Conservation (phyloP, 106 monocot genomes). For the Triglochin maritima region DNA sequence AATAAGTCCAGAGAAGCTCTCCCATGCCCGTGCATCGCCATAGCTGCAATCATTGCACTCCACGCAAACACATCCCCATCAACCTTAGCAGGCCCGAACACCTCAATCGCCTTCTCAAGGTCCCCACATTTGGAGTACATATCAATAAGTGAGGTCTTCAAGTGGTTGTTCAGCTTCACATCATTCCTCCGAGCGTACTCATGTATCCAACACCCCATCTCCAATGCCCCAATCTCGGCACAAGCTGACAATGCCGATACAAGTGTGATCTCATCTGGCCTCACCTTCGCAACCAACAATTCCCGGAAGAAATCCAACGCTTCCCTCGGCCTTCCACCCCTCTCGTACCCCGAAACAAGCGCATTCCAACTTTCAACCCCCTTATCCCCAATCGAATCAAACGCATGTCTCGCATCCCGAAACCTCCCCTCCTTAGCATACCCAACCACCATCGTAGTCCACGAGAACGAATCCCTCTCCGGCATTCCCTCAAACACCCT, state of each 20-base stretch:
- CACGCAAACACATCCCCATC: slow-evolving; percentile 37
- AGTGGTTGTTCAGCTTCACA: slow-evolving; percentile 22
- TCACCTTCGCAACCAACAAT: slow-evolving; percentile 6
- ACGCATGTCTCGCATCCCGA: slow-evolving; percentile 19
- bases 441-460: slow-evolving; percentile 48
- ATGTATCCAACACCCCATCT: slow-evolving; percentile 41
- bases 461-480: slow-evolving; percentile 34
- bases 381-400: slow-evolving; percentile 22
- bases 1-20: slow-evolving; percentile 35
- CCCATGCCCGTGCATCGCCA: slow-evolving; percentile 39
- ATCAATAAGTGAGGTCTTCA: slow-evolving; percentile 43
- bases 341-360: slow-evolving; percentile 38
- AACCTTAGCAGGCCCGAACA: slow-evolving; percentile 16
- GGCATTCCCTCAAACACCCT: slow-evolving; percentile 30
- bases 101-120: slow-evolving; percentile 26
- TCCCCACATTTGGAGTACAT: slow-evolving; percentile 66
- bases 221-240: slow-evolving; percentile 30
- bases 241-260: slow-evolving; percentile 39
- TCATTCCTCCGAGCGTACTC: slow-evolving; percentile 15
- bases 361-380: slow-evolving; percentile 48
- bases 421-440: slow-evolving; percentile 24
- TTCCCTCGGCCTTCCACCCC: slow-evolving; percentile 31
- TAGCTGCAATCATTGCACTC: slow-evolving; percentile 47
- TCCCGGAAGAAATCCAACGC: slow-evolving; percentile 37
- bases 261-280: slow-evolving; percentile 37